Percentiles rank a stretch among this genome's conserved stretches.
These are phyloP conservation scores for Talaromyces rugulosus DNA, from an alignment of 2,329 filamentous ascomycete genomes.

Conservation along the genomic window DNA sequence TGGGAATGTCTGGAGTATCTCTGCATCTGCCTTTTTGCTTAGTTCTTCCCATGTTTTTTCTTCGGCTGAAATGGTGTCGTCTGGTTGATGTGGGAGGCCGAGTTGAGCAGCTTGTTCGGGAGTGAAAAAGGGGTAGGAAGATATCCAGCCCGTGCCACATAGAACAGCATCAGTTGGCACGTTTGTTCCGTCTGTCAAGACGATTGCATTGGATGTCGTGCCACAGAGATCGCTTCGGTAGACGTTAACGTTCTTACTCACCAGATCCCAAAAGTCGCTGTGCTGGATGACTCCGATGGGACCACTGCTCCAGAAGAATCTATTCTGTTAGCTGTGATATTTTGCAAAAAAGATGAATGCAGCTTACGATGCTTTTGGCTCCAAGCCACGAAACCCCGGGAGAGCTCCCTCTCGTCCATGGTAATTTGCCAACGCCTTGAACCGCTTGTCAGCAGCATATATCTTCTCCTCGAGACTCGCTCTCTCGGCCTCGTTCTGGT, in stretches of 20 bases:
- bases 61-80: background rate
- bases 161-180: background rate
- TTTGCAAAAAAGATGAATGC: background rate
- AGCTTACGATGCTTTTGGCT: constrained; percentile 7
- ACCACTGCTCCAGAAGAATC: constrained; percentile 9
- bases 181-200: background rate
- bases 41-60: background rate
- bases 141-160: constrained; percentile 5
- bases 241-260: constrained; percentile 4
- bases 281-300: constrained; percentile 8
- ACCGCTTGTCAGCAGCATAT: constrained; percentile 4
- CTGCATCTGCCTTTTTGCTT: background rate
- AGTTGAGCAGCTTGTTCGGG: constrained; percentile 4
- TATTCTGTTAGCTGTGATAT: background rate
- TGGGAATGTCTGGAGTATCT: background rate
- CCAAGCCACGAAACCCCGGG: constrained; percentile 5
- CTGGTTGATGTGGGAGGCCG: constrained; percentile 3
- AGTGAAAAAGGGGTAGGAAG: constrained; percentile 6
- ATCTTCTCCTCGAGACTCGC: constrained; percentile 5
- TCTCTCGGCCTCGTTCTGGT: constrained; percentile 4
- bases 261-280: constrained; percentile 3
- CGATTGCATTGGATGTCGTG: constrained; percentile 2
- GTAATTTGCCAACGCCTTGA: constrained; percentile 7
- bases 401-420: constrained; percentile 5
- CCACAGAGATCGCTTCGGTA: constrained; percentile 7